Evolutionary conservation across 495 filamentous ascomycete species (phyloP).

Genomic region (Aspergillus nidulans): DNA sequence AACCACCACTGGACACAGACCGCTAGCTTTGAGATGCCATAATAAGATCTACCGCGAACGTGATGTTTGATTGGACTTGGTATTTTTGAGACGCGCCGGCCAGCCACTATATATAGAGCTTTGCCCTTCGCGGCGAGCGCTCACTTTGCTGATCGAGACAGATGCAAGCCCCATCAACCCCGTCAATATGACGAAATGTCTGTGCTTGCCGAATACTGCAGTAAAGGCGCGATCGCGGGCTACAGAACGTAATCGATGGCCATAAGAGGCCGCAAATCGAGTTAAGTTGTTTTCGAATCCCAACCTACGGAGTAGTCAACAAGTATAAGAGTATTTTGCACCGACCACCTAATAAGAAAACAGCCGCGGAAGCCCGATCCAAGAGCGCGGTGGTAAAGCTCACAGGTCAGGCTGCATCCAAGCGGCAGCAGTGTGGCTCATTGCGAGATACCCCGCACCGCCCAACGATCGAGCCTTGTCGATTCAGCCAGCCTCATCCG

Average conservation of each 20-base stretch:
- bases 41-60: not conserved
- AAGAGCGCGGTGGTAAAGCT: not conserved
- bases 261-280: not conserved
- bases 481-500: conserved; percentile 2
- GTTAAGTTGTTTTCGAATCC: not conserved
- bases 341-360: not conserved
- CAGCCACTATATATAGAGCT: conserved; percentile 12
- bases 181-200: not conserved
- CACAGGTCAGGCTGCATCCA: not conserved
- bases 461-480: not conserved
- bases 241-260: not conserved
- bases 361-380: not conserved
- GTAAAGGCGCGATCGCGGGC: not conserved
- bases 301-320: not conserved
- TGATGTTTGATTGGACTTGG: conserved; percentile 3
- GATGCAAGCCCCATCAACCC: not conserved
- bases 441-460: conserved; percentile 4
- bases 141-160: not conserved
- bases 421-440: not conserved
- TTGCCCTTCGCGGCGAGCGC: conserved; percentile 3
- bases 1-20: not conserved
- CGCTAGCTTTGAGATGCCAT: not conserved
- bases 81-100: not conserved
- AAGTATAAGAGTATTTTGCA: not conserved
- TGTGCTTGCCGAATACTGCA: not conserved